phyloP scores from a whole-genome alignment of 345 rosid genomes.

The Camelina hispida region DNA sequence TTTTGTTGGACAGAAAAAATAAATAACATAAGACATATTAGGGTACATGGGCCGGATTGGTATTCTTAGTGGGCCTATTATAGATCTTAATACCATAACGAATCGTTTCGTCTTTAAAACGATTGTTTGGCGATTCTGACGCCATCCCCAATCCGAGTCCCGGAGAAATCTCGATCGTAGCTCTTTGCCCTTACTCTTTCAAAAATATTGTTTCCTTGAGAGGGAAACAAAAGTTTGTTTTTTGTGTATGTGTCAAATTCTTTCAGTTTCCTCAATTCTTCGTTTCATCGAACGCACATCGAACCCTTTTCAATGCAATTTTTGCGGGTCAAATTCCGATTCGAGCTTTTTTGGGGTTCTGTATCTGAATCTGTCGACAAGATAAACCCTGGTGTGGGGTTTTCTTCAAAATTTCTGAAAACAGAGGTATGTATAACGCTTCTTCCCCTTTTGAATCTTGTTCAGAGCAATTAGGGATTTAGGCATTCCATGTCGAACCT shows the following conservation, averaged over 20 bases:
- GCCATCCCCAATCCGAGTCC: conserved; percentile 8
- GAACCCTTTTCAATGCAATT: conserved; percentile 32
- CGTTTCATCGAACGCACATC: conserved; percentile 22
- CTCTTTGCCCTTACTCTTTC: conserved; percentile 24
- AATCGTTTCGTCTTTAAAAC: background rate
- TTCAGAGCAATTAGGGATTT: conserved; percentile 11
- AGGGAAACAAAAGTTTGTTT: conserved; percentile 18
- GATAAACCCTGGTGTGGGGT: background rate
- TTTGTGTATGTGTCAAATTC: background rate
- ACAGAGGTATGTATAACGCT: conserved; percentile 27
- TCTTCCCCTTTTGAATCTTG: background rate
- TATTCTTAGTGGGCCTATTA: background rate
- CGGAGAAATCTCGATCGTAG: conserved; percentile 45
- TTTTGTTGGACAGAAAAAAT: too few relatives aligned
- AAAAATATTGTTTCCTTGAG: conserved; percentile 16
- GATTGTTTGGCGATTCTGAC: background rate
- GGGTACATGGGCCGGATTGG: background rate
- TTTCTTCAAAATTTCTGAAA: background rate
- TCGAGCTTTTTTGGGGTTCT: conserved; percentile 44
- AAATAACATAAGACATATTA: too few relatives aligned
- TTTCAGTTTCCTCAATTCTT: conserved; percentile 19
- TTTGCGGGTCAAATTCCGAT: conserved; percentile 33
- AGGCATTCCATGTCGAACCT: conserved; percentile 12
- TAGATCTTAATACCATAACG: background rate
- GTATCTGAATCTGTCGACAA: conserved; percentile 32